A percentile compares a stretch with the other conserved stretches of the same genome.
These are phyloP conservation scores for Calocera viscosa DNA, from an alignment of 768 basidiomycete species.

Conservation along the genomic window DNA sequence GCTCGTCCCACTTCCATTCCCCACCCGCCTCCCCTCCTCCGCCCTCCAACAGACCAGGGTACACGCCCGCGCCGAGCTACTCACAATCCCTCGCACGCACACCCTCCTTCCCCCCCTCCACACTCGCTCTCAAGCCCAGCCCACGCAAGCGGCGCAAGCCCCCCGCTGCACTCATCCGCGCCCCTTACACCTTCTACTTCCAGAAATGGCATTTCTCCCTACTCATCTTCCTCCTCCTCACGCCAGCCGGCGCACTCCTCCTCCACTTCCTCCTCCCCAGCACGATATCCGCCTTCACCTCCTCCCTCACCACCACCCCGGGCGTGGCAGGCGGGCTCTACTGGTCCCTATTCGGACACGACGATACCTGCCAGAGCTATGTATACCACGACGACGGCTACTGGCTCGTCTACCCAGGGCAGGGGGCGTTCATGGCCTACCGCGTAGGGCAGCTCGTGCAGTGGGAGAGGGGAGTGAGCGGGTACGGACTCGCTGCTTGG, in stretches of 20 bases:
- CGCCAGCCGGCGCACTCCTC: constrained; percentile 13
- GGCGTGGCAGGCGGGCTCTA: constrained; percentile 14
- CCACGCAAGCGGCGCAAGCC: not conserved
- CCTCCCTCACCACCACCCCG: constrained; percentile 6
- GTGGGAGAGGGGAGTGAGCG: not conserved
- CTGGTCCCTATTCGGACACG: constrained; percentile 20
- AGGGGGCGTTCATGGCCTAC: not conserved
- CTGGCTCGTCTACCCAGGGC: not conserved
- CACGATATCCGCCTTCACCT: constrained; percentile 13
- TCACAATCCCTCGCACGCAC: not conserved
- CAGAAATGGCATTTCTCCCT: constrained; percentile 13
- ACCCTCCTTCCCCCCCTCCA: not conserved
- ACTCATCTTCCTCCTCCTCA: constrained; percentile 12
- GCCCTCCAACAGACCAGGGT: not conserved
- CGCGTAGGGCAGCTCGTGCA: not conserved
- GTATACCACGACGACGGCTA: constrained; percentile 20
- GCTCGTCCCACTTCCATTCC: not conserved
- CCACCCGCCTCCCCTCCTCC: not conserved
- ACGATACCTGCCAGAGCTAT: constrained; percentile 16
- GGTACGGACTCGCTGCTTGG: not conserved
- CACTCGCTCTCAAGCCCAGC: no score
- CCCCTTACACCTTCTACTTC: constrained; percentile 7
- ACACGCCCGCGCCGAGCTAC: not conserved
- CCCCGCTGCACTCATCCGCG: not conserved
- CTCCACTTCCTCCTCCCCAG: constrained; percentile 15